Percentiles rank a stretch among this genome's conserved stretches.
These are phyloP conservation scores for Suaeda aralocaspica DNA, from an alignment of 148 eudicot species.

Conservation along the genomic window DNA sequence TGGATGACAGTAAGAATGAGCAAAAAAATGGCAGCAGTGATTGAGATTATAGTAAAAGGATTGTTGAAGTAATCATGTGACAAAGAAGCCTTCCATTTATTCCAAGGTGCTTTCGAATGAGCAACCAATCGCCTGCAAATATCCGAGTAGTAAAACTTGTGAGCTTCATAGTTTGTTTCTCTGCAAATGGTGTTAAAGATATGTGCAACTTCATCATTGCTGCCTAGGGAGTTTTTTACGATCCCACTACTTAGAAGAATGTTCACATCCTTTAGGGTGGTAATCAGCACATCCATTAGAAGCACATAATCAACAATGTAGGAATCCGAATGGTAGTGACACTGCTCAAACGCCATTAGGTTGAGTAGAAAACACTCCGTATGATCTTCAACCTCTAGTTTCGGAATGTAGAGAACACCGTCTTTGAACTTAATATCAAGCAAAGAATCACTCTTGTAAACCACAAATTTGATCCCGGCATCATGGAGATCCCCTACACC, in stretches of 20 bases:
- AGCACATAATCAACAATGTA: slow-evolving; percentile 38
- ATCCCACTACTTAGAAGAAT: slow-evolving; percentile 26
- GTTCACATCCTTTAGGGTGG: slow-evolving; percentile 34
- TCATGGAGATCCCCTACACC: slow-evolving; percentile 32
- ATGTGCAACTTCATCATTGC: slow-evolving; percentile 30
- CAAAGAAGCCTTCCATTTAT: slow-evolving; percentile 31
- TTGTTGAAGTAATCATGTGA: slow-evolving; percentile 39
- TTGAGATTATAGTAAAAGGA: slow-evolving; percentile 44
- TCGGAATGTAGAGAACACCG: slow-evolving; percentile 28
- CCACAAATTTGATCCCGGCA: slow-evolving; percentile 26
- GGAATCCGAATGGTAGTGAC: slow-evolving; percentile 31
- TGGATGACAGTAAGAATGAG: slow-evolving; percentile 43
- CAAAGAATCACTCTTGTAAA: background rate
- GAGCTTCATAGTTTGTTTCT: slow-evolving; percentile 31
- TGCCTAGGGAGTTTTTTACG: slow-evolving; percentile 27
- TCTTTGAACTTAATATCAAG: slow-evolving; percentile 30
- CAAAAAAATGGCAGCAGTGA: slow-evolving; percentile 33
- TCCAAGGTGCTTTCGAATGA: slow-evolving; percentile 34
- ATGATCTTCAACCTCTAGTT: slow-evolving; percentile 32
- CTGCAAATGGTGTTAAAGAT: slow-evolving; percentile 32
- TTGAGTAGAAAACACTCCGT: slow-evolving; percentile 28
- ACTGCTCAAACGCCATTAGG: slow-evolving; percentile 34
- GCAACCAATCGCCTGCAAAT: slow-evolving; percentile 25
- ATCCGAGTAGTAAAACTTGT: slow-evolving; percentile 29
- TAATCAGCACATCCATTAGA: slow-evolving; percentile 36